Percentiles rank a stretch among this genome's conserved stretches.
Conservation (phyloP, 2,329 filamentous ascomycete species). For the Corniculantispora saksenae region DNA sequence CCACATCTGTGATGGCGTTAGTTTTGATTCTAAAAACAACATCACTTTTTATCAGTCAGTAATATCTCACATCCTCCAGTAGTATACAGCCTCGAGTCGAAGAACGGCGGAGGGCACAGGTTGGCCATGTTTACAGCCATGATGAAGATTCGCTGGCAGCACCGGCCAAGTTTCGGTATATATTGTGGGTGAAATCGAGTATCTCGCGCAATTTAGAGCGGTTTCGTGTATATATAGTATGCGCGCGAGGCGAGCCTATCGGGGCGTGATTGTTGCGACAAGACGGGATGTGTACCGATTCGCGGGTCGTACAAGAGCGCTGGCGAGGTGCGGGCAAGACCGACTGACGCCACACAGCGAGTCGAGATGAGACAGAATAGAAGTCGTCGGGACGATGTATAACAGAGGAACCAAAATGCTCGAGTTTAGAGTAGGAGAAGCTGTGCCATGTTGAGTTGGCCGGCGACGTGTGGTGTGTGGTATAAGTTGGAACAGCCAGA, state of each 20-base stretch:
- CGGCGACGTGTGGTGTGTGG: not conserved
- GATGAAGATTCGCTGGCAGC: not conserved
- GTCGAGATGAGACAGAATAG: not conserved
- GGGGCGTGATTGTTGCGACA: not conserved
- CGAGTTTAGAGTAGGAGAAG: not conserved
- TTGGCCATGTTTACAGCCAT: conserved; percentile 28
- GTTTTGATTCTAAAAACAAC: not conserved
- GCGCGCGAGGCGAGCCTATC: not conserved
- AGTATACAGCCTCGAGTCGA: conserved; percentile 63
- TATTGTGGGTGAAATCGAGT: too few species aligned
- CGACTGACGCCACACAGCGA: not conserved
- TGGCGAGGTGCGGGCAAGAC: not conserved
- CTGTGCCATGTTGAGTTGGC: conserved; percentile 2
- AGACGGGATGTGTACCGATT: not conserved
- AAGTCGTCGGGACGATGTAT: not conserved
- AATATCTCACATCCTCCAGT: conserved; percentile 65
- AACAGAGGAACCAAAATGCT: not conserved
- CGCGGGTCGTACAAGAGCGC: not conserved
- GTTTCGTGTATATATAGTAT: not conserved
- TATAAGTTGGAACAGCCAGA: not conserved
- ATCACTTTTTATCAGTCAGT: conserved; percentile 4
- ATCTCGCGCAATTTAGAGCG: not conserved
- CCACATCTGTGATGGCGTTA: conserved; percentile 48
- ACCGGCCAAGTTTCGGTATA: too few species aligned
- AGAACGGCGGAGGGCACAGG: conserved; percentile 68